A percentile compares a stretch with the other conserved stretches of the same genome.
Conservation (phyloP, 2,329 filamentous ascomycete genomes). For the Akanthomyces muscarius region DNA sequence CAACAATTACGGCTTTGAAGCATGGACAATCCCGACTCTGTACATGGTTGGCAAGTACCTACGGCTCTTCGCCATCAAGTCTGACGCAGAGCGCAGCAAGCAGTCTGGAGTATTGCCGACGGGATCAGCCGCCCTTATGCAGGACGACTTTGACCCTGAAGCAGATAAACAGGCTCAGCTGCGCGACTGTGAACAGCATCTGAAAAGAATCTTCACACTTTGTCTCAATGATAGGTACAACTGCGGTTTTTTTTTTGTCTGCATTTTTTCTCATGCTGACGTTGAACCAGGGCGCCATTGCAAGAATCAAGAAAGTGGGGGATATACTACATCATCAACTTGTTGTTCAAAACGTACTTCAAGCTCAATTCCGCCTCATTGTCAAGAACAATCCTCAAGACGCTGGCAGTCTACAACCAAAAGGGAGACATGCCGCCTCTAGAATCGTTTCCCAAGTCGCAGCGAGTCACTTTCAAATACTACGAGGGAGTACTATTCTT, state of each 20-base stretch:
- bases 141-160: constrained; percentile 79
- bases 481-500: constrained; percentile 93
- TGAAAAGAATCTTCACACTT: constrained; percentile 88
- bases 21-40: constrained; percentile 89
- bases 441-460: constrained; percentile 77
- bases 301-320: constrained; percentile 97
- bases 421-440: constrained; percentile 76
- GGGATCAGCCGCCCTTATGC: constrained; percentile 47
- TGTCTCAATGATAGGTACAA: constrained; percentile 83
- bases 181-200: constrained; percentile 82
- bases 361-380: constrained; percentile 87
- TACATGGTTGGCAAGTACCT: constrained; percentile 86
- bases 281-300: constrained; percentile 61
- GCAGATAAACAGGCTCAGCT: constrained; percentile 76
- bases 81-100: constrained; percentile 64
- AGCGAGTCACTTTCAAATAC: constrained; percentile 94
- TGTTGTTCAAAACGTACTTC: constrained; percentile 98
- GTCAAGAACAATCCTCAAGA: constrained; percentile 84
- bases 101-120: constrained; percentile 33
- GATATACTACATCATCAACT: constrained; percentile 89
- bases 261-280: constrained; percentile 3
- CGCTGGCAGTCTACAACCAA: constrained; percentile 67
- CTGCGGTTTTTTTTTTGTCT: constrained; percentile 18
- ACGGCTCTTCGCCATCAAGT: constrained; percentile 82
- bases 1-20: constrained; percentile 67